These are phyloP conservation scores for Ophiosphaerella narmari DNA, from an alignment of 2,329 filamentous ascomycete genomes.

Conservation along the genomic window DNA sequence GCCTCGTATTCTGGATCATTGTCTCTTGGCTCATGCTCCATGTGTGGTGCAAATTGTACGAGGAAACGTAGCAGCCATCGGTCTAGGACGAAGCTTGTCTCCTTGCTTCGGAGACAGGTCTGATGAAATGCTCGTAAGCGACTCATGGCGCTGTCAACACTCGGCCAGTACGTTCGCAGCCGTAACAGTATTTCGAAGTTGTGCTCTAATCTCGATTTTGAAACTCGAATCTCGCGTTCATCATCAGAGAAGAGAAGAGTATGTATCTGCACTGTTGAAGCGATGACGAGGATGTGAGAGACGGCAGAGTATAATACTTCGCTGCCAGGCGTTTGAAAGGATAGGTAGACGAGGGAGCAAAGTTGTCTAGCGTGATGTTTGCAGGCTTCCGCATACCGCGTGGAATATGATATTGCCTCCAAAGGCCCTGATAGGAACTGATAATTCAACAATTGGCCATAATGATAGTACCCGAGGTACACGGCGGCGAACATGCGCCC, in stretches of 20 bases:
- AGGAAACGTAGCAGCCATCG: slow-evolving; percentile 30
- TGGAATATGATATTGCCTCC: slow-evolving; percentile 16
- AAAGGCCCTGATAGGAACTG: slow-evolving; percentile 23
- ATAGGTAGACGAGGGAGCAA: slow-evolving; percentile 28
- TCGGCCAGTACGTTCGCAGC: slow-evolving; percentile 27
- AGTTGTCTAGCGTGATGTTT: slow-evolving; percentile 28
- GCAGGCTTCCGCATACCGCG: slow-evolving; percentile 25
- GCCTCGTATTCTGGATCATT: slow-evolving; percentile 32
- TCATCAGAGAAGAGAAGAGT: slow-evolving; percentile 28
- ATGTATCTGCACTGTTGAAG: slow-evolving; percentile 29
- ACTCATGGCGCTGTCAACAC: slow-evolving; percentile 31
- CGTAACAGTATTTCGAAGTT: slow-evolving; percentile 29
- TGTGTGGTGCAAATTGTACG: slow-evolving; percentile 31
- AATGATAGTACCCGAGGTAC: slow-evolving; percentile 32
- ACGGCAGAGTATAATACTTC: slow-evolving; percentile 30
- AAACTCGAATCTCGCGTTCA: slow-evolving; percentile 24
- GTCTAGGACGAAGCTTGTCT: slow-evolving; percentile 32
- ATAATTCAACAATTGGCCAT: slow-evolving; percentile 28
- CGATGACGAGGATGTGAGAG: slow-evolving; percentile 29
- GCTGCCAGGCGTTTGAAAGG: slow-evolving; percentile 21
- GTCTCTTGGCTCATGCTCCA: slow-evolving; percentile 32
- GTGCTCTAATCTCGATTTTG: slow-evolving; percentile 27
- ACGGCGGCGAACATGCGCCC: slow-evolving; percentile 29
- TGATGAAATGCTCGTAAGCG: slow-evolving; percentile 31
- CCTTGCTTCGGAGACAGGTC: slow-evolving; percentile 29